Evolutionary conservation across 2,329 filamentous ascomycete species (phyloP).

Genomic region (Claviceps capensis): DNA sequence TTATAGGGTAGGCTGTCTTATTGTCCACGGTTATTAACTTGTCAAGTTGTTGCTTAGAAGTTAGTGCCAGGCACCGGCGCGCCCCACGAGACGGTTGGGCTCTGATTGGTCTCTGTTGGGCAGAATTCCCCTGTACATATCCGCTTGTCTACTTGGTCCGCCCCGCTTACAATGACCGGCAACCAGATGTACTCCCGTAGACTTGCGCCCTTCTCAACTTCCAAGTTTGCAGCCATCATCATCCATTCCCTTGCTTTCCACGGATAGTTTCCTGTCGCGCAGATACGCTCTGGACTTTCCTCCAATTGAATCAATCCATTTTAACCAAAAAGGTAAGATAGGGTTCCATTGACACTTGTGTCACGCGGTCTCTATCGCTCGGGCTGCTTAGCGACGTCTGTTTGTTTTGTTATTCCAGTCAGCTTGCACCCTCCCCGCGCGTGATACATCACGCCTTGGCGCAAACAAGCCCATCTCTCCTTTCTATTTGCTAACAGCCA

Average conservation of each 20-base stretch:
- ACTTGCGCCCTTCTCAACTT: not conserved
- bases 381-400: not conserved
- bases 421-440: not conserved
- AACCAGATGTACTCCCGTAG: not conserved
- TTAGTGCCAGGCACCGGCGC: not conserved
- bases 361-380: not conserved
- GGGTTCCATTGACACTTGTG: not conserved
- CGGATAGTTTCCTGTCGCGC: not conserved
- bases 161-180: not conserved
- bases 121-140: not conserved
- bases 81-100: not conserved
- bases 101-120: constrained; percentile 3
- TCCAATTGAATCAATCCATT: too few relatives aligned
- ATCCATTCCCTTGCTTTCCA: not conserved
- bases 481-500: not conserved
- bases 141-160: not conserved
- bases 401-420: not conserved
- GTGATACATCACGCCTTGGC: not conserved
- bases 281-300: not conserved
- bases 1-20: not conserved
- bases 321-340: not conserved
- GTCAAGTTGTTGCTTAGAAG: not conserved
- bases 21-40: not conserved
- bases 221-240: not conserved
- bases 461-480: not conserved